Evolutionary conservation across 2,329 filamentous ascomycete species (phyloP).

Genomic region (Tricladium varicosporioides): DNA sequence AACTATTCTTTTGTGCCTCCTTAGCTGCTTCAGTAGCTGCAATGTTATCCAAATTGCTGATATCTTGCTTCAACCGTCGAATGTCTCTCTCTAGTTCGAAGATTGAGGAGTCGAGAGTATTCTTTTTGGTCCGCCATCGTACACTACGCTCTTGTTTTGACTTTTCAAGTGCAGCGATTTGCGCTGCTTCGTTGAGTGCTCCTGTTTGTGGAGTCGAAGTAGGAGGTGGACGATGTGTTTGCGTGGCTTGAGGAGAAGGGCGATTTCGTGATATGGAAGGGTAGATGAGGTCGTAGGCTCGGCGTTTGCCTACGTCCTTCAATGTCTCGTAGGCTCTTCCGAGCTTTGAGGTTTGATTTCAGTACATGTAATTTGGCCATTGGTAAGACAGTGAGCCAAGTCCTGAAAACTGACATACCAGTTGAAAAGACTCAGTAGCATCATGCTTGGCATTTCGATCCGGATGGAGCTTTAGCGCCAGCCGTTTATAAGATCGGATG

Average conservation of each 20-base stretch:
- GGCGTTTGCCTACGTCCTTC: slow-evolving; percentile 32
- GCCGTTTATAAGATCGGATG: slow-evolving; percentile 33
- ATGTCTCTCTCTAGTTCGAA: slow-evolving; percentile 24
- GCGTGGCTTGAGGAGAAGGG: not conserved
- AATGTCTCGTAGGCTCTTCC: slow-evolving; percentile 37
- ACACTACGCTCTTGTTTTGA: slow-evolving; percentile 31
- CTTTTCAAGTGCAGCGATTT: slow-evolving; percentile 31
- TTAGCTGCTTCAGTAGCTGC: slow-evolving; percentile 26
- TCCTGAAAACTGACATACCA: slow-evolving; percentile 26
- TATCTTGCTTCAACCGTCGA: slow-evolving; percentile 14
- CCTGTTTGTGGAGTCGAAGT: not conserved
- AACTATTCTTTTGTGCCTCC: slow-evolving; percentile 35
- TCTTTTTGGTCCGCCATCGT: slow-evolving; percentile 31
- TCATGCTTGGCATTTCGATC: slow-evolving; percentile 33
- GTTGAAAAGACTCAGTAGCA: slow-evolving; percentile 37
- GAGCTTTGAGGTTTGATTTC: slow-evolving; percentile 27
- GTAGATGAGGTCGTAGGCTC: slow-evolving; percentile 35
- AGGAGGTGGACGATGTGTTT: not conserved
- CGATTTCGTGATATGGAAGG: slow-evolving; percentile 10
- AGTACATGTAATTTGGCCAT: slow-evolving; percentile 5
- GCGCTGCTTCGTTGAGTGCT: slow-evolving; percentile 22
- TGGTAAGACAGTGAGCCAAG: slow-evolving; percentile 5
- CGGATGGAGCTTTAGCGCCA: slow-evolving; percentile 38
- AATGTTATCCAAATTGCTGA: slow-evolving; percentile 41
- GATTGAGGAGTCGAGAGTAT: slow-evolving; percentile 22